A percentile compares a stretch with the other conserved stretches of the same genome.
Conservation (phyloP, 805 yeast species). For the Lipomyces mesembrius region DNA sequence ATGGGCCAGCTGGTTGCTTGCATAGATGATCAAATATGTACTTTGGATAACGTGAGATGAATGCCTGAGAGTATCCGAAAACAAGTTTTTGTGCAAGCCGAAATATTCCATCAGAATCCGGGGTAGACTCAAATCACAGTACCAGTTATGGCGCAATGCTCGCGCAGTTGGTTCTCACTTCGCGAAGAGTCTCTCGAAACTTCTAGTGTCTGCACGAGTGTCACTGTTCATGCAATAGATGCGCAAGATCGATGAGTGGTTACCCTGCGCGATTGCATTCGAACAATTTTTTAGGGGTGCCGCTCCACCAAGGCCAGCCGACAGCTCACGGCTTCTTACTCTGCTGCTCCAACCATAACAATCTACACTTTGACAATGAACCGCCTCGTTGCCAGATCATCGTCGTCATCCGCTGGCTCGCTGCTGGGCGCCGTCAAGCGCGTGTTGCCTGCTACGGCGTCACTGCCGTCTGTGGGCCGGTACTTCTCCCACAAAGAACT, state of each 20-base stretch:
- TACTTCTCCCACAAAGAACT: slow-evolving; percentile 74
- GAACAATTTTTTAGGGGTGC: slow-evolving; percentile 1
- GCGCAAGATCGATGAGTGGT: slow-evolving; percentile 22
- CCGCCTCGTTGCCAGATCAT: slow-evolving; percentile 27
- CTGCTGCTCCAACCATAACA: neutral
- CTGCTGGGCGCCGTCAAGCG: slow-evolving; percentile 9
- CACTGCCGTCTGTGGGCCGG: slow-evolving; percentile 12
- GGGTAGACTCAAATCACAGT: neutral
- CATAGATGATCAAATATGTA: too few relatives aligned
- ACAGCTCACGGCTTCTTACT: neutral
- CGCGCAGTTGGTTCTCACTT: neutral
- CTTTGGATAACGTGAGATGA: too few relatives aligned
- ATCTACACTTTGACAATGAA: slow-evolving; percentile 21
- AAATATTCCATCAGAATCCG: neutral
- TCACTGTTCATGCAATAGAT: neutral
- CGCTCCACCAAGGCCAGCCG: neutral
- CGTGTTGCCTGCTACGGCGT: slow-evolving; percentile 9
- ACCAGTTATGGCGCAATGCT: neutral
- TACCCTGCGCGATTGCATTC: slow-evolving; percentile 18
- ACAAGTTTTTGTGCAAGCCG: too few relatives aligned
- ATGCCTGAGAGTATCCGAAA: too few relatives aligned
- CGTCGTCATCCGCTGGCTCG: slow-evolving; percentile 11
- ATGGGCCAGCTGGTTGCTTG: too few relatives aligned
- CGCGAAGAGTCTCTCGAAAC: slow-evolving; percentile 19
- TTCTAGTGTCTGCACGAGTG: slow-evolving; percentile 28